Conservation (phyloP, 1,284 basidiomycete genomes). For the Sanghuangporus sanghuang region DNA sequence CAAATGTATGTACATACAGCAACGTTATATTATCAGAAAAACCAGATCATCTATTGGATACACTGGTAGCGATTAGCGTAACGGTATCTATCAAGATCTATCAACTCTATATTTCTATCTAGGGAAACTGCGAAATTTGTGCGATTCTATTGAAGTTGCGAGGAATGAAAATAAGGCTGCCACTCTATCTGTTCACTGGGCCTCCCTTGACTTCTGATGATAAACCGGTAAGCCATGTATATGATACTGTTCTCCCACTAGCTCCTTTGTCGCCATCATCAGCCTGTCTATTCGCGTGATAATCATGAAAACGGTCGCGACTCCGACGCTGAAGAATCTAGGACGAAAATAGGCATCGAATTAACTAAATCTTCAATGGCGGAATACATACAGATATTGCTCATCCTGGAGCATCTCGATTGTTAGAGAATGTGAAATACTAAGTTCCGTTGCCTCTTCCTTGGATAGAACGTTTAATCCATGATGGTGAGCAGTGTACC, state of each 20-base stretch:
- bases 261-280: slow-evolving; percentile 72
- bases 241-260: slow-evolving; percentile 79
- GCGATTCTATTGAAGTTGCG: no score
- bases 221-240: slow-evolving; percentile 44
- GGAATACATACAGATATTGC: slow-evolving; percentile 21
- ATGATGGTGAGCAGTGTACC: slow-evolving; percentile 36
- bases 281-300: slow-evolving; percentile 63
- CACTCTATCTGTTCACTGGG: not conserved
- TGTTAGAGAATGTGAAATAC: slow-evolving; percentile 19
- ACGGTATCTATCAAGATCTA: no score
- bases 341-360: not conserved
- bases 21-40: no score
- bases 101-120: no score
- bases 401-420: slow-evolving; percentile 22
- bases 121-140: no score
- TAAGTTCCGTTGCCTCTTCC: slow-evolving; percentile 15
- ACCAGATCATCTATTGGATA: no score
- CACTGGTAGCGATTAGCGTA: no score
- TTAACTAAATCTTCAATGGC: not conserved
- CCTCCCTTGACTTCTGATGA: not conserved
- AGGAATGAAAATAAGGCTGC: no score
- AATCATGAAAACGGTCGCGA: slow-evolving; percentile 63
- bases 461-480: slow-evolving; percentile 18
- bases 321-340: slow-evolving; percentile 73
- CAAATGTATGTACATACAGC: no score